Conservation (phyloP, 1,139 yeast species). For the Nakaseomyces uthaithaninus region DNA sequence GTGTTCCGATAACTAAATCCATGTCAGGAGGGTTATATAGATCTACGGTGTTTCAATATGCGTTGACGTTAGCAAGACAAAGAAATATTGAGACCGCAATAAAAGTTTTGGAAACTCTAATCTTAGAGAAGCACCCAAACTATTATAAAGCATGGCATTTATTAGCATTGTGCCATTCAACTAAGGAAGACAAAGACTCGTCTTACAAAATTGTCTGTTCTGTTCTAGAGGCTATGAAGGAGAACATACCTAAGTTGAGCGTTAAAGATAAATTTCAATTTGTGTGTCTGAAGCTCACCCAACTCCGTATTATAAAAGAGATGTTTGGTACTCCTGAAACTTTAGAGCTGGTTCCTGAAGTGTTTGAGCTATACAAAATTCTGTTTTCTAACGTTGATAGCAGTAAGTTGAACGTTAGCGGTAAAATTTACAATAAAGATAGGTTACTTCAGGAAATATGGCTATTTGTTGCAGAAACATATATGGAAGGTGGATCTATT, state of each 20-base stretch:
- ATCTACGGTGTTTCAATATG: slow-evolving; percentile 32
- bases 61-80: slow-evolving; percentile 32
- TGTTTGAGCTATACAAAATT: slow-evolving; percentile 52
- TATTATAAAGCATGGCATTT: slow-evolving; percentile 46
- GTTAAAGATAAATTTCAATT: slow-evolving; percentile 46
- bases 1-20: not conserved
- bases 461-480: slow-evolving; percentile 66
- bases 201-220: slow-evolving; percentile 40
- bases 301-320: slow-evolving; percentile 61
- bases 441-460: slow-evolving; percentile 54
- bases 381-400: slow-evolving; percentile 38
- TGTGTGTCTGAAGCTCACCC: slow-evolving; percentile 67
- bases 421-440: slow-evolving; percentile 19
- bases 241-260: slow-evolving; percentile 19
- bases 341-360: slow-evolving; percentile 56
- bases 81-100: slow-evolving; percentile 33
- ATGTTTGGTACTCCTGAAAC: slow-evolving; percentile 54
- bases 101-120: slow-evolving; percentile 31
- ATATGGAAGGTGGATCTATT: slow-evolving; percentile 42
- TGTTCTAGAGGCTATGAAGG: slow-evolving; percentile 33
- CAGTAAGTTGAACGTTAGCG: slow-evolving; percentile 9
- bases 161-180: slow-evolving; percentile 44
- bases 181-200: slow-evolving; percentile 42
- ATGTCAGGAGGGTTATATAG: slow-evolving; percentile 7
- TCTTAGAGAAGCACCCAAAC: slow-evolving; percentile 35